phyloP scores from a whole-genome alignment of 2,329 filamentous ascomycete genomes.

The Seiridium cupressi region DNA sequence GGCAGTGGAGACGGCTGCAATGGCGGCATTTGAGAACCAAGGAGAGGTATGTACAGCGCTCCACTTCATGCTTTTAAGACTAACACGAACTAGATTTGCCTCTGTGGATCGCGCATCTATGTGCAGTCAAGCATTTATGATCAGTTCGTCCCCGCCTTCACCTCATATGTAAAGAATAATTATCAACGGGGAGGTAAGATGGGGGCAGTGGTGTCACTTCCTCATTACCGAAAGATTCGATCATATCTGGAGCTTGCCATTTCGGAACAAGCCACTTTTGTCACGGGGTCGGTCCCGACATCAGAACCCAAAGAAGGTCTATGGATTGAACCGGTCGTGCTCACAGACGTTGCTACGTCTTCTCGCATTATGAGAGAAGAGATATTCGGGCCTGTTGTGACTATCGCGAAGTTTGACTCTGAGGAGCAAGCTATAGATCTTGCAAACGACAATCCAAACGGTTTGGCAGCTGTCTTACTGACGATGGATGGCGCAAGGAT shows the following conservation, averaged over 20 bases:
- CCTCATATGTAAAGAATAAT: slow-evolving; percentile 16
- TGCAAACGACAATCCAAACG: slow-evolving; percentile 28
- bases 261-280: slow-evolving; percentile 21
- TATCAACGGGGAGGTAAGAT: slow-evolving; percentile 20
- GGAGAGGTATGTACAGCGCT: slow-evolving; percentile 19
- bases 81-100: slow-evolving; percentile 22
- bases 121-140: slow-evolving; percentile 49
- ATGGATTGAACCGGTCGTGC: slow-evolving; percentile 25
- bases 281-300: slow-evolving; percentile 17
- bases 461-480: slow-evolving; percentile 26
- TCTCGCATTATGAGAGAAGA: slow-evolving; percentile 34
- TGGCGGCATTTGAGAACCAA: slow-evolving; percentile 30
- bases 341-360: slow-evolving; percentile 19
- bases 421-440: slow-evolving; percentile 24
- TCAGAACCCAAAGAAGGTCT: slow-evolving; percentile 17
- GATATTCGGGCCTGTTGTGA: slow-evolving; percentile 41
- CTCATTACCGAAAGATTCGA: slow-evolving; percentile 26
- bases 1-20: slow-evolving; percentile 45
- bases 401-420: slow-evolving; percentile 32
- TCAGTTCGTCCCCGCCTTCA: slow-evolving; percentile 24
- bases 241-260: slow-evolving; percentile 21
- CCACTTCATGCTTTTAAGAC: not conserved
- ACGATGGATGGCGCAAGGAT: slow-evolving; percentile 27
- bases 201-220: slow-evolving; percentile 25
- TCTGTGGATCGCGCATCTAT: slow-evolving; percentile 44